Base-by-base conservation (phyloP, 768 basidiomycete genomes). In the Tricholoma terreum region DNA sequence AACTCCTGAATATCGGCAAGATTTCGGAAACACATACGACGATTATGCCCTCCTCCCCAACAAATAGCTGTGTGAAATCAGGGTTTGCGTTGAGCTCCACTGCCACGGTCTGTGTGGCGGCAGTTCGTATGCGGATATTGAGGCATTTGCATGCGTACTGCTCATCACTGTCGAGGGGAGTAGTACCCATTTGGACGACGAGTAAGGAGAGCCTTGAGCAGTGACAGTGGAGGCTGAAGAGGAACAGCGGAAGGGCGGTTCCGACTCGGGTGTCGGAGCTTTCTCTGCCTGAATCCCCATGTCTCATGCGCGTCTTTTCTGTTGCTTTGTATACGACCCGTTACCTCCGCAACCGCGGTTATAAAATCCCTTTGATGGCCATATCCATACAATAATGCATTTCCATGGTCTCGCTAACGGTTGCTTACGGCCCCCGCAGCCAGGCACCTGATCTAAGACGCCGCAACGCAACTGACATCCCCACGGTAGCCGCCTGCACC, bases 111-210 rank as follows among this genome's bases (percentile, higher is more conserved):
- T 74, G 66, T 11, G 75, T 61, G 36, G 71, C 72, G 24, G 69
- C 69, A 8, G 77, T 67, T 43, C 69, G 72, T 58, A 90, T 79
- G 60, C 80, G 82, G 46, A 91, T 77, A 65, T 91, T 91, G 57
- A 91, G 81, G 63, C 89, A 91, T 67, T 74, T 80, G 70, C 89
- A 91, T 54, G 88, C 77, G 72, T 79, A 83, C 3, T 55, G 60
- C 52, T 57, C 62, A 42, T 56, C 58, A 54, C 52, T 60, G 64
- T 60, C 65, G 58, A 52, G 46, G 58, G 60, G 53, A 55, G 63
- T 65, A 61, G 65, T 63, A 63, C 72, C 64, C 76, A 76, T 77
- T 57, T 56, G 59, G 63, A 46, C 58, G 38, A 36, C 15, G 48
- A 50, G 46, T 30, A 52, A 38, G 31, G 42, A 52, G 56, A 50